A percentile compares a stretch with the other conserved stretches of the same genome.
Evolutionary conservation across 768 basidiomycete species (phyloP).

Genomic region (Xerocomellus amylosporus): DNA sequence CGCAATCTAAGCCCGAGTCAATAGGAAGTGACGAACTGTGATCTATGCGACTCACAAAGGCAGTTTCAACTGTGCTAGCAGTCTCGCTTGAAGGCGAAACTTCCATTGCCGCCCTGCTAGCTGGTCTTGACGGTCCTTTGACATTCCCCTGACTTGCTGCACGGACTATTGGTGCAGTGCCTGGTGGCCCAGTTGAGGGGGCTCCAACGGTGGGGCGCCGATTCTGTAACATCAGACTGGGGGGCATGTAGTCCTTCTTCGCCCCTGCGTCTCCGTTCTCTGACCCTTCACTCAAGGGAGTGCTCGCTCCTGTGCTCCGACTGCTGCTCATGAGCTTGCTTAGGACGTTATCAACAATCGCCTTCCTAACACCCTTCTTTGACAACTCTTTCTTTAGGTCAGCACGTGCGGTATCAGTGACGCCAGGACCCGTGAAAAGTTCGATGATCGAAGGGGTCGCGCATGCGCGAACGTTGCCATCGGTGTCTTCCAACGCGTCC

Average conservation of each 20-base stretch:
- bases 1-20: conserved; percentile 56
- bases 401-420: conserved; percentile 81
- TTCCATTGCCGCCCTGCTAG: conserved; percentile 54
- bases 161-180: conserved; percentile 37
- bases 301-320: conserved; percentile 40
- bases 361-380: conserved; percentile 83
- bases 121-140: conserved; percentile 52
- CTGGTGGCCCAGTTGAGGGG: conserved; percentile 21
- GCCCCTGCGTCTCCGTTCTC: conserved; percentile 43
- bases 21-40: background rate
- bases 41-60: conserved; percentile 54
- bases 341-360: conserved; percentile 79
- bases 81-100: conserved; percentile 43
- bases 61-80: conserved; percentile 51
- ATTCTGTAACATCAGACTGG: conserved; percentile 59
- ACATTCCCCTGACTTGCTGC: conserved; percentile 48
- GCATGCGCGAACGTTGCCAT: conserved; percentile 84
- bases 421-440: conserved; percentile 80
- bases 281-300: conserved; percentile 54
- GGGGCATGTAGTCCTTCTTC: conserved; percentile 68
- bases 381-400: conserved; percentile 92
- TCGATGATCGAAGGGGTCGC: conserved; percentile 78
- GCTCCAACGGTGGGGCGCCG: conserved; percentile 47
- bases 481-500: conserved; percentile 84
- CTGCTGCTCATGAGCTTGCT: conserved; percentile 53